Evolutionary conservation across 2,329 filamentous ascomycete species (phyloP).

Genomic region (Ophiostoma ips): DNA sequence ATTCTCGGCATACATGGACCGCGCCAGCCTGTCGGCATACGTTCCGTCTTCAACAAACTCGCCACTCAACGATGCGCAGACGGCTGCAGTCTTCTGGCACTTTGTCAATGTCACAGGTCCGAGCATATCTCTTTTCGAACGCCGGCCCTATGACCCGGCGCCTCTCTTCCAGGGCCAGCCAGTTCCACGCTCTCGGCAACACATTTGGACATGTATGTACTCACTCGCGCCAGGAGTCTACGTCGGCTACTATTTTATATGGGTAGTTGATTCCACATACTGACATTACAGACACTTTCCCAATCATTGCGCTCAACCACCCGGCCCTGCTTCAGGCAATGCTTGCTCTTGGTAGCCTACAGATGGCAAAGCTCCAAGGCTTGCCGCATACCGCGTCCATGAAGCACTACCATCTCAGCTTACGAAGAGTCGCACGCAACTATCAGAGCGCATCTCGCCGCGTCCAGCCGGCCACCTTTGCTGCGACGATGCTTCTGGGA

Average conservation of each 20-base stretch:
- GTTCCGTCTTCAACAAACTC: conserved; percentile 49
- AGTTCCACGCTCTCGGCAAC: conserved; percentile 49
- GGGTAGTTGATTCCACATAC: too few species aligned
- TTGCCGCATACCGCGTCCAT: conserved; percentile 65
- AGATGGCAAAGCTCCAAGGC: conserved; percentile 70
- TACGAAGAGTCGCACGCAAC: conserved; percentile 63
- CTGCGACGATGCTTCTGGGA: conserved; percentile 69
- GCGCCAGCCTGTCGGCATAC: conserved; percentile 48
- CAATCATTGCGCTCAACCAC: conserved; percentile 68
- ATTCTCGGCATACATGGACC: conserved; percentile 34
- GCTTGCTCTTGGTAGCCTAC: conserved; percentile 71
- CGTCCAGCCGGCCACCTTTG: conserved; percentile 68
- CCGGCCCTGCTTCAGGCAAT: conserved; percentile 86
- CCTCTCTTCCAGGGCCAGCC: conserved; percentile 48
- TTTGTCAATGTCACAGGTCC: conserved; percentile 84
- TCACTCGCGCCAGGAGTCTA: too few species aligned
- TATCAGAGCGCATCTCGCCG: conserved; percentile 56
- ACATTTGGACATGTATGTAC: conserved; percentile 47
- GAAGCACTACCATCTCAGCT: conserved; percentile 80
- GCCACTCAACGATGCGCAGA: conserved; percentile 67
- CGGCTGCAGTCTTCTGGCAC: conserved; percentile 75
- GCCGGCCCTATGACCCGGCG: conserved; percentile 60
- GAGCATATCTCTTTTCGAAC: conserved; percentile 74
- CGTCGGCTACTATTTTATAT: too few species aligned
- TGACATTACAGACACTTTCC: conserved; percentile 51